Base-by-base conservation (phyloP, 805 yeast genomes). In the Cyberlindnera maritima region DNA sequence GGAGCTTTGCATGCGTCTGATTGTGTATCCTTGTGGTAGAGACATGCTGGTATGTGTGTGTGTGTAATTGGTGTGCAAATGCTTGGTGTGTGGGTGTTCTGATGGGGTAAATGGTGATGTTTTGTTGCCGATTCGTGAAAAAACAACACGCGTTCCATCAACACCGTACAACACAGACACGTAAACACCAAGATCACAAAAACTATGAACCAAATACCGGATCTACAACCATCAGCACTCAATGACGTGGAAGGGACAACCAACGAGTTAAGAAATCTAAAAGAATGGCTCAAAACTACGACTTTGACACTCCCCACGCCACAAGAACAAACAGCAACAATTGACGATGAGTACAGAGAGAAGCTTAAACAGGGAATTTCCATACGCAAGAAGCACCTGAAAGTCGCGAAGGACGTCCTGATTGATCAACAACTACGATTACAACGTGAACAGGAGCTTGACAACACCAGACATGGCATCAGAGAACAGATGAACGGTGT, bases 21-120 rank as follows among this genome's bases (percentile, higher is more conserved):
- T 69, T 1, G 67, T 63, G 68, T 86, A 90, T 1, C 86, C 90
- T n/a, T 65, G 69, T n/a, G 91, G 90, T 25, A 80, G 62, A 9
- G 53, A 36, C 44, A 44, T 50, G n/a, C n/a, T n/a, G n/a, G n/a
- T n/a, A n/a, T n/a, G n/a, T n/a, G n/a, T n/a, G n/a, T n/a, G n/a
- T n/a, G n/a, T n/a, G n/a, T n/a, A n/a, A n/a, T n/a, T n/a, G n/a
- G n/a, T n/a, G n/a, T n/a, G n/a, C n/a, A n/a, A n/a, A n/a, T 38
- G 15, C n/a, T 11, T 8, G 11, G 20, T n/a, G 11, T 8, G 20
- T 32, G n/a, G 36, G 3, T 17, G 11, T 25, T 31, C n/a, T 36
- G 12, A 6, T 21, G 5, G 25, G 25, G 25, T n/a, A 8, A 25
- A 25, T 25, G 28, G 11, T 25, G 8, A 11, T 25, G 28, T 8